Percentiles rank a stretch among this genome's conserved stretches.
These are phyloP conservation scores for Wickerhamomyces bovis DNA, from an alignment of 805 yeast species.

Conservation along the genomic window DNA sequence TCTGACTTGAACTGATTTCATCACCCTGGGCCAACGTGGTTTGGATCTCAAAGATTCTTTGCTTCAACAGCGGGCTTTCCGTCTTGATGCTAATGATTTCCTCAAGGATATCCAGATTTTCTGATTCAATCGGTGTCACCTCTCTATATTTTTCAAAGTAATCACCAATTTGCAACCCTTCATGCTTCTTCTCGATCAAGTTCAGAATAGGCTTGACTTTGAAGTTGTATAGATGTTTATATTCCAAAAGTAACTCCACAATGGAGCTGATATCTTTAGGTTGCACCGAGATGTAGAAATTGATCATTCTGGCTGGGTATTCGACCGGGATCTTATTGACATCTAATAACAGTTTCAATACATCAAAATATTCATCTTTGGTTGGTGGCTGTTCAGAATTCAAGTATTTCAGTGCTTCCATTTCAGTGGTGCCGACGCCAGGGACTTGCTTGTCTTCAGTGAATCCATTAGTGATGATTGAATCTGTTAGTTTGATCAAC, in stretches of 20 bases:
- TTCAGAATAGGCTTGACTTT: conserved; percentile 15
- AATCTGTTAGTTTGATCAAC: conserved; percentile 24
- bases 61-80: conserved; percentile 12
- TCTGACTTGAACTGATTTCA: conserved; percentile 18
- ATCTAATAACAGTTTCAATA: conserved; percentile 23
- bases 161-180: neutral
- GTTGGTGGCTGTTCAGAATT: conserved; percentile 24
- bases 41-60: conserved; percentile 10
- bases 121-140: conserved; percentile 10
- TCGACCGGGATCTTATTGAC: neutral
- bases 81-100: conserved; percentile 14
- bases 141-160: conserved; percentile 16
- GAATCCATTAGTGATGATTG: conserved; percentile 25
- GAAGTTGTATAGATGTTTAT: conserved; percentile 21
- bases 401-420: conserved; percentile 25
- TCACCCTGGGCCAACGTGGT: conserved; percentile 6
- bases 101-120: conserved; percentile 17
- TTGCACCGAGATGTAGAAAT: conserved; percentile 15
- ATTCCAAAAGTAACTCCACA: conserved; percentile 12
- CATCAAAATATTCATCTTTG: conserved; percentile 21
- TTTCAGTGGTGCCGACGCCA: conserved; percentile 22
- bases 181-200: neutral
- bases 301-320: conserved; percentile 16
- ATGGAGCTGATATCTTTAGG: neutral
- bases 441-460: conserved; percentile 8